Evolutionary conservation across 371 early-diverging fungal species (phyloP).

Genomic region (Mortierella sp.): DNA sequence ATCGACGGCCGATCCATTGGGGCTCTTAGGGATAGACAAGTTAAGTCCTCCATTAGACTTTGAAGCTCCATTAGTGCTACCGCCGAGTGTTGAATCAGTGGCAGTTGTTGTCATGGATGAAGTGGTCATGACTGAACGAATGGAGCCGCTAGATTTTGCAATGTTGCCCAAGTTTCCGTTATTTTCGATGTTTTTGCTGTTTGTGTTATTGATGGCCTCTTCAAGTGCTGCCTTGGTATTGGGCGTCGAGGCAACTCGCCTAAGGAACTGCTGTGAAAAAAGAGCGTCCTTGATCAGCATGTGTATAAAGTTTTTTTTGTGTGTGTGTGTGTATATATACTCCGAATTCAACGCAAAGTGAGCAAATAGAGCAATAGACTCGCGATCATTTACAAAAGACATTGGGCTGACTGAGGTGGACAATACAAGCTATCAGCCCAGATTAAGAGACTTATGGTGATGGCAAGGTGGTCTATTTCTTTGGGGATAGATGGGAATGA

Average conservation of each 20-base stretch:
- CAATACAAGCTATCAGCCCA: constrained; percentile 5
- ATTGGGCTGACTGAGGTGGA: constrained; percentile 9
- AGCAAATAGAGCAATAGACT: background rate
- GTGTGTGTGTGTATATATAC: background rate
- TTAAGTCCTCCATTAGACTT: constrained; percentile 20
- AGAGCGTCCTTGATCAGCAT: background rate
- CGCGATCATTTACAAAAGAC: constrained; percentile 35
- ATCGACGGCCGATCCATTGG: constrained; percentile 47
- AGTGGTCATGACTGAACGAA: constrained; percentile 41
- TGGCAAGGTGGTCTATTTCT: constrained; percentile 3
- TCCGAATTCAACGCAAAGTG: background rate
- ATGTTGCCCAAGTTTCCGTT: constrained; percentile 21
- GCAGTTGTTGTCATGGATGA: constrained; percentile 41
- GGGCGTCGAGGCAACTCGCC: constrained; percentile 66
- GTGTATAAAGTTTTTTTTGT: background rate
- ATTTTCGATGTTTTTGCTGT: constrained; percentile 25
- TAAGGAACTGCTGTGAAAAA: constrained; percentile 36
- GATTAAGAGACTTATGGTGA: constrained; percentile 16
- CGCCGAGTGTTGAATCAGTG: constrained; percentile 20
- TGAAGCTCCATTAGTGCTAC: constrained; percentile 14
- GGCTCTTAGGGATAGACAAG: constrained; percentile 38
- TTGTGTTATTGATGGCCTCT: constrained; percentile 30
- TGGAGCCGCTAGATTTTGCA: constrained; percentile 37
- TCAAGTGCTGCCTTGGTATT: constrained; percentile 58
- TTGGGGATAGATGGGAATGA: constrained; percentile 1